Base-by-base conservation (phyloP, 345 rosid species). In the Eucalyptus pauciflora region DNA sequence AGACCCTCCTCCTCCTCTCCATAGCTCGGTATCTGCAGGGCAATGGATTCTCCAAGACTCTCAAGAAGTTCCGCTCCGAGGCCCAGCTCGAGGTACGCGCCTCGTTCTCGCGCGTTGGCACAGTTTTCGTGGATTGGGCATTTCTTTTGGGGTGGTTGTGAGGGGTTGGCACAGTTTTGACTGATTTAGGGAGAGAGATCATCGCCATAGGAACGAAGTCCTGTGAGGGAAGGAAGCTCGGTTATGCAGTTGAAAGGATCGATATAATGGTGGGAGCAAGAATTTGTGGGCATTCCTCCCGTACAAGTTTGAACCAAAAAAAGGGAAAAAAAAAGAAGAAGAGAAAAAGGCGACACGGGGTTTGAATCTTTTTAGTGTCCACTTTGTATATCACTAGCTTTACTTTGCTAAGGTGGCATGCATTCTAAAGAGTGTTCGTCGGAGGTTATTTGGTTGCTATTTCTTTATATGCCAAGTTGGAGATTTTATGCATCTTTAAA, bases 61-160 rank as follows among this genome's bases (percentile, higher is more conserved):
- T 96, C 86, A 96, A 96, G 93, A 96, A 96, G 92, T 89, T 97
- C 79, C 94, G 90, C 14, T 91, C 94, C 20, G 97, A 95, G 93
- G 94, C 98, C 33, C 89, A 92, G 87, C 50, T 95, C 90, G 92
- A 94, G 98, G 99, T 95, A 33, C 46, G 3, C 29, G 48, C 13
- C 29, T 56, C 29, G 24, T 71, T 20, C 25, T 10, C 13, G 46
- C 25, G 12, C 17, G 71, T 37, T 4, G 41, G 41, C 41, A 37
- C 41, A 37, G 41, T 37, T 37, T 37, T 48, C 41, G 29, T 86
- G 43, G n/a, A n/a, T 83, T 49, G 86, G 86, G 29, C 22, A 85
- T 46, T 85, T 85, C 58, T 52, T 52, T 52, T 18, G 58, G 58
- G 29, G 64, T 25, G 81, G 81, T 6, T 71, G 81, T 37, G 81